A percentile compares a stretch with the other conserved stretches of the same genome.
Conservation (phyloP, 768 basidiomycete genomes). For the Cantharellus anzutake region DNA sequence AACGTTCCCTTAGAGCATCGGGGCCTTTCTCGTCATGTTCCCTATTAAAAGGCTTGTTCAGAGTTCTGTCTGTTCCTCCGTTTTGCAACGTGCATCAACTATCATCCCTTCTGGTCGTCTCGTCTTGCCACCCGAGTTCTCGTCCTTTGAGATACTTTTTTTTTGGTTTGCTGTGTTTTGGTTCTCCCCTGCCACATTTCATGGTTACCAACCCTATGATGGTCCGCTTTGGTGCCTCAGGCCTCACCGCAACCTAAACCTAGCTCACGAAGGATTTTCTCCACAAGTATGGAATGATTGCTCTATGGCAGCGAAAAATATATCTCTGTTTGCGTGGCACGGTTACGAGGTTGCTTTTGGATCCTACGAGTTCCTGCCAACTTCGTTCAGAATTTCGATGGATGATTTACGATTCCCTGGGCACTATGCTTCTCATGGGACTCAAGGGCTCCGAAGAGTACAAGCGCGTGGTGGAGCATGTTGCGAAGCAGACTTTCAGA, state of each 20-base stretch:
- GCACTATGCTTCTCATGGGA: slow-evolving; percentile 24
- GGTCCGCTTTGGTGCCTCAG: neutral
- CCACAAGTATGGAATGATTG: slow-evolving; percentile 6
- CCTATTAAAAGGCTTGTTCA: neutral
- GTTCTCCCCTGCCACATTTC: neutral
- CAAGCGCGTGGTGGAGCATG: slow-evolving; percentile 18
- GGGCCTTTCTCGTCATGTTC: neutral
- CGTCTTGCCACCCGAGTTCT: neutral
- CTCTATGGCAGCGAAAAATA: slow-evolving; percentile 10
- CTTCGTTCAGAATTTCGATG: slow-evolving; percentile 12
- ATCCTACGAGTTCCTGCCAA: slow-evolving; percentile 12
- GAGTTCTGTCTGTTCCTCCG: neutral
- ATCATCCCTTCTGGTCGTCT: neutral
- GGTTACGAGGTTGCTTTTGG: slow-evolving; percentile 13
- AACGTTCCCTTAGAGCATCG: too few relatives aligned
- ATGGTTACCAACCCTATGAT: neutral
- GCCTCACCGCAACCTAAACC: neutral
- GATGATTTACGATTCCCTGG: slow-evolving; percentile 27
- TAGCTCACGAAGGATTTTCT: neutral
- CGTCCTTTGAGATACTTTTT: neutral
- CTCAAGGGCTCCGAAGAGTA: slow-evolving; percentile 25
- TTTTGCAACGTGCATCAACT: too few relatives aligned
- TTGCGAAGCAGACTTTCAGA: slow-evolving; percentile 8
- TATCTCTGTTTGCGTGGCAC: slow-evolving; percentile 12
- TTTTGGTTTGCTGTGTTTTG: neutral